Evolutionary conservation across 345 rosid genomes (phyloP).

Genomic region (Corchorus capsularis): DNA sequence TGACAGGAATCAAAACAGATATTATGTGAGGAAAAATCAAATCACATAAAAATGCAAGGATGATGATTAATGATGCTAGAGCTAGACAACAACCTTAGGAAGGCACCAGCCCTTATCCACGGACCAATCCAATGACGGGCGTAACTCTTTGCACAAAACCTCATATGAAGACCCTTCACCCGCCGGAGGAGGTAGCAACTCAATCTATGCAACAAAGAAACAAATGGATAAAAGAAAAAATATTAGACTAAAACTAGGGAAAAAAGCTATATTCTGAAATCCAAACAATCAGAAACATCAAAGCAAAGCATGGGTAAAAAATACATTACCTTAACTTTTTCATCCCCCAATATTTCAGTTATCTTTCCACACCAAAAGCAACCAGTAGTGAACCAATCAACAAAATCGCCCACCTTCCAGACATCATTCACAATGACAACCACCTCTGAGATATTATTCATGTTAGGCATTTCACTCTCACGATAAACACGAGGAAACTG

Average conservation of each 20-base stretch:
- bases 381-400: conserved; percentile 63
- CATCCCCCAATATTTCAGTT: conserved; percentile 35
- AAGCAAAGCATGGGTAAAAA: conserved; percentile 9
- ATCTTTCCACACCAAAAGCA: conserved; percentile 68
- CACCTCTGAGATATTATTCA: conserved; percentile 35
- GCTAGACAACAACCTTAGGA: conserved; percentile 21
- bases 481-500: conserved; percentile 46
- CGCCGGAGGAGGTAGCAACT: conserved; percentile 49
- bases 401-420: conserved; percentile 68
- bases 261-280: neutral
- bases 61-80: neutral
- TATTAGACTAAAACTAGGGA: neutral
- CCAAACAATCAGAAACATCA: neutral
- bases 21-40: neutral
- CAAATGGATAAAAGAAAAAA: neutral
- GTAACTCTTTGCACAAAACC: conserved; percentile 43
- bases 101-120: conserved; percentile 53
- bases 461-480: conserved; percentile 38
- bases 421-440: conserved; percentile 42
- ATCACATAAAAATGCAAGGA: neutral
- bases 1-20: neutral
- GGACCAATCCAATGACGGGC: conserved; percentile 73
- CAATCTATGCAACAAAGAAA: conserved; percentile 36
- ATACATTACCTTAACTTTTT: conserved; percentile 43
- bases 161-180: conserved; percentile 60